phyloP scores from a whole-genome alignment of 2,329 filamentous ascomycete species.

The Neofusicoccum ribis region DNA sequence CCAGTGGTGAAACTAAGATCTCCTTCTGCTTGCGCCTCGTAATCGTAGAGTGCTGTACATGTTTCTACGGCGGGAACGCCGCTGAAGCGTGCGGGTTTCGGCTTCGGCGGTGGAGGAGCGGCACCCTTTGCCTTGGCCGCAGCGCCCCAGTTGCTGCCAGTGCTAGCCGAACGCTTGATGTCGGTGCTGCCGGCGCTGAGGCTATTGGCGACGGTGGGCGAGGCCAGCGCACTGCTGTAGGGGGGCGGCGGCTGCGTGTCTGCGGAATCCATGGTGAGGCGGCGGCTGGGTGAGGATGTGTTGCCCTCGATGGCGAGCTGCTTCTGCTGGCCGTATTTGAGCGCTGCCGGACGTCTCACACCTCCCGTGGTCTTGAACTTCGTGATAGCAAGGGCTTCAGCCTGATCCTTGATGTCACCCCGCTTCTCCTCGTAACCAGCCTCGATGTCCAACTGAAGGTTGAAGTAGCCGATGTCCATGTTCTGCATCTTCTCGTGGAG shows the following conservation, averaged over 20 bases:
- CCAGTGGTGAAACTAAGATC: conserved; percentile 88
- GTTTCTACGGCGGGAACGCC: conserved; percentile 68
- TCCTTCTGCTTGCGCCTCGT: conserved; percentile 90
- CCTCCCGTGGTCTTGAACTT: conserved; percentile 89
- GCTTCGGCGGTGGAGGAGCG: conserved; percentile 52
- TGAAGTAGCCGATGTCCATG: conserved; percentile 97
- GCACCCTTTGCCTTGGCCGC: conserved; percentile 51
- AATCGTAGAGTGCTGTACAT: conserved; percentile 91
- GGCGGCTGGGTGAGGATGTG: conserved; percentile 23
- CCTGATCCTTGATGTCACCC: conserved; percentile 79
- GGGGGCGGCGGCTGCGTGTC: conserved; percentile 40
- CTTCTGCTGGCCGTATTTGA: conserved; percentile 39
- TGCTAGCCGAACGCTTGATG: conserved; percentile 33
- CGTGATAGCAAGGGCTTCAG: conserved; percentile 81
- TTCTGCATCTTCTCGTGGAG: conserved; percentile 97
- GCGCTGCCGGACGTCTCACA: conserved; percentile 37
- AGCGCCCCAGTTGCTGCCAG: conserved; percentile 39
- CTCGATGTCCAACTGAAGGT: conserved; percentile 85
- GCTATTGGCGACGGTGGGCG: conserved; percentile 25
- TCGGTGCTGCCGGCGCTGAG: conserved; percentile 25
- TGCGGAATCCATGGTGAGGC: conserved; percentile 32
- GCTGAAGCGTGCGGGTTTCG: conserved; percentile 71
- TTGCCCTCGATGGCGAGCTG: conserved; percentile 39
- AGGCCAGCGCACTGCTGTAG: conserved; percentile 38
- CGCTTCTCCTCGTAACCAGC: conserved; percentile 88